Evolutionary conservation across 495 filamentous ascomycete species (phyloP), one percentile per base, ranked within the genome.

Genomic region (Daldinia grandis): DNA sequence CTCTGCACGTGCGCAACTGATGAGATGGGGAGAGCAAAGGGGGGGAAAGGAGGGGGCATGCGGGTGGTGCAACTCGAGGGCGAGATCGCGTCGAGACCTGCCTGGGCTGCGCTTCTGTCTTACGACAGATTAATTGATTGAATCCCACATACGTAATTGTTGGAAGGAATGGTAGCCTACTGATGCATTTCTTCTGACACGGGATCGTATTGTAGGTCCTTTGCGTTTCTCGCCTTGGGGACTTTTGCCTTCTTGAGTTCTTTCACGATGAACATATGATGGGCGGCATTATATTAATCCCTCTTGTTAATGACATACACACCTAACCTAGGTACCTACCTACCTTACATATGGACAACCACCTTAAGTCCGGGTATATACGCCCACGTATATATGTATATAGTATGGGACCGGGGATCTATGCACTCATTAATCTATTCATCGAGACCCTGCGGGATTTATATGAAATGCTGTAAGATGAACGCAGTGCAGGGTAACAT

Each of bases 401-500:
- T 14, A 53, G 25, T 15, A 15, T 54, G 49, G 42, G 35, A 37
- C 54, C 42, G 60, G 57, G 62, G 67, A 69, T 69, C 60, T 64
- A 17, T 53, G 51, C 30, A 47, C 28, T 37, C 49, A n/a, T 4
- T 12, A 35, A 35, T 53, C 42, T 61, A 37, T 40, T 56, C 19
- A 47, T 50, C 57, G 27, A 40, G 58, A 58, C 59, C n/a, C 66
- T 69, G 66, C 59, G 66, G 66, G 59, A 69, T 69, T 69, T 62
- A 33, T 64, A 58, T 33, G 57, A 38, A 53, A 49, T 27, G 62
- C 38, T 62, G 61, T 58, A 25, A 54, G 66, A 58, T 63, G 51
- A 38, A 30, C 35, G 56, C 37, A 59, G 56, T 55, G 56, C 24
- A 50, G 47, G 30, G 37, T 30, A 17, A 56, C 57, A 27, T 30